Percentiles rank a stretch among this genome's conserved stretches.
phyloP scores from a whole-genome alignment of 192 early-diverging fungal genomes.

The Coemansia erecta region DNA sequence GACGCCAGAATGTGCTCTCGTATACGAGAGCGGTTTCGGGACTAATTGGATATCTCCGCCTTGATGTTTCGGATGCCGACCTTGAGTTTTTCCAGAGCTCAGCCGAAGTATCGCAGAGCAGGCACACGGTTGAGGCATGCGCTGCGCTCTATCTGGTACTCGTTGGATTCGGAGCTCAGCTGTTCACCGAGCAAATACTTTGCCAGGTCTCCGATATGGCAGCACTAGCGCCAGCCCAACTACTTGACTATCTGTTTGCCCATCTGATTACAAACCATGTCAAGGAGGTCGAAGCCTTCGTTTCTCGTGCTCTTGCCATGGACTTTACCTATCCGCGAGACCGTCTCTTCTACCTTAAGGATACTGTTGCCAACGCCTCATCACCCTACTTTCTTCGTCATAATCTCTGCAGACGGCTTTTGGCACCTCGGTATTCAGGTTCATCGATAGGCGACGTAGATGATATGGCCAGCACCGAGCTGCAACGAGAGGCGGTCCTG shows the following conservation, averaged over 20 bases:
- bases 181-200: constrained; percentile 12
- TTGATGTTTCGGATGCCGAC: constrained; percentile 21
- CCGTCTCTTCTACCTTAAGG: constrained; percentile 41
- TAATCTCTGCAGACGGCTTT: constrained; percentile 17
- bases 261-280: constrained; percentile 26
- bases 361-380: constrained; percentile 16
- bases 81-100: constrained; percentile 17
- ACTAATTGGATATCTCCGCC: constrained; percentile 29
- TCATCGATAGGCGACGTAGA: background rate
- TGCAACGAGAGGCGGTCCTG: constrained; percentile 27
- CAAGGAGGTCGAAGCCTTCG: constrained; percentile 20
- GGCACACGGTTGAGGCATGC: constrained; percentile 6
- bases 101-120: constrained; percentile 2
- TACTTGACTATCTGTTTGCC: constrained; percentile 31
- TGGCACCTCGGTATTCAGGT: constrained; percentile 1
- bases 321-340: constrained; percentile 46
- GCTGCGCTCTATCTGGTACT: constrained; percentile 29
- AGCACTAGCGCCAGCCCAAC: background rate
- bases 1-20: constrained; percentile 8
- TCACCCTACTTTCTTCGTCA: constrained; percentile 11
- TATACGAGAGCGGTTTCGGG: constrained; percentile 29
- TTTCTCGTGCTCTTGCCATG: constrained; percentile 21
- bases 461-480: background rate
- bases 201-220: constrained; percentile 9
- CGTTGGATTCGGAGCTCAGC: constrained; percentile 27